phyloP scores from a whole-genome alignment of 2,329 filamentous ascomycete genomes.

The Daldinia sp. region DNA sequence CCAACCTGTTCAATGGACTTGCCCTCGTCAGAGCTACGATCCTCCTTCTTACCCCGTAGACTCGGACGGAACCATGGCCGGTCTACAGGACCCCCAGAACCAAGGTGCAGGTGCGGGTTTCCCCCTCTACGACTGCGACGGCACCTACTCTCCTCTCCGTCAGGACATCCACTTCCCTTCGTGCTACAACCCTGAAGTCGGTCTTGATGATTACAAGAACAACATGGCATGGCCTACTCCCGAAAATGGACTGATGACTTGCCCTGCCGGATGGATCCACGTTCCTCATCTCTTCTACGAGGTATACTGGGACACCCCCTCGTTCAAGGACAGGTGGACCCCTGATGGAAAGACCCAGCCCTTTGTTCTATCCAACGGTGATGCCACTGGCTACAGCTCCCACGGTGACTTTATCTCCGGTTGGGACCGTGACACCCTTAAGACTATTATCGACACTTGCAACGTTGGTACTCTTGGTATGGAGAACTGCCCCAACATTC shows the following conservation, averaged over 20 bases:
- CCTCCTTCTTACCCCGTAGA: conserved; percentile 61
- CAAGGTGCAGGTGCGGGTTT: conserved; percentile 69
- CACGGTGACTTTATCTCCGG: conserved; percentile 79
- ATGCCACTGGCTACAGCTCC: conserved; percentile 73
- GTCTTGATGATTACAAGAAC: conserved; percentile 65
- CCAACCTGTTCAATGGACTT: conserved; percentile 67
- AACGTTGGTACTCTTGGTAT: conserved; percentile 66
- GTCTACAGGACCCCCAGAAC: conserved; percentile 64
- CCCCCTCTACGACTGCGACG: conserved; percentile 74
- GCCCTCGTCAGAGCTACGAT: conserved; percentile 60
- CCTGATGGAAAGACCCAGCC: conserved; percentile 63
- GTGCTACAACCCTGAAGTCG: conserved; percentile 73
- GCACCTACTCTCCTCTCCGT: conserved; percentile 66
- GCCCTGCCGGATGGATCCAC: conserved; percentile 63
- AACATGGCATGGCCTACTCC: conserved; percentile 72
- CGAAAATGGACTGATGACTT: conserved; percentile 60
- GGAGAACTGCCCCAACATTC: conserved; percentile 68
- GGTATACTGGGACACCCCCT: conserved; percentile 67
- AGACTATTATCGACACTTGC: conserved; percentile 73
- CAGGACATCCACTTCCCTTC: conserved; percentile 76
- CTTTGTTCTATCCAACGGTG: conserved; percentile 75
- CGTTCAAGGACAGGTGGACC: conserved; percentile 62
- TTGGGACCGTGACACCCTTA: conserved; percentile 72
- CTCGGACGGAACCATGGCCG: conserved; percentile 64
- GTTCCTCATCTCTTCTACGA: conserved; percentile 66